Conservation (phyloP, 164 flowering plant species). For the Brasenia schreberi region DNA sequence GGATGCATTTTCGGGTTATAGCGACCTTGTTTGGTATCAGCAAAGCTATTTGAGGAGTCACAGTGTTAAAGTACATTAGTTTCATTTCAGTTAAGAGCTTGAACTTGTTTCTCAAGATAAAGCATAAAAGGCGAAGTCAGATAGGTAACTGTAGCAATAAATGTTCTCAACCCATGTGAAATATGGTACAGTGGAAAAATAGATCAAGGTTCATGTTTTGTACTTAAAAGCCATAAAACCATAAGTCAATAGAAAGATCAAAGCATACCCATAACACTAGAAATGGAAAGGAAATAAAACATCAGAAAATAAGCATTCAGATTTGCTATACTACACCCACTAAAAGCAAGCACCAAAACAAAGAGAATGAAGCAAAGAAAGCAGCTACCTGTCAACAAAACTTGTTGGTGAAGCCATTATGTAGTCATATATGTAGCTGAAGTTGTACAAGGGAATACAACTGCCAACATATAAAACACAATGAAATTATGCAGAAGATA, state of each 20-base stretch:
- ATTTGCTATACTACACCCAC: no score
- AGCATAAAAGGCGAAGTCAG: neutral
- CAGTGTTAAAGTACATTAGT: no score
- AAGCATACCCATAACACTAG: neutral
- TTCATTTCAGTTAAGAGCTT: no score
- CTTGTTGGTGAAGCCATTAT: slow-evolving; percentile 86
- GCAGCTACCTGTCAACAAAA: slow-evolving; percentile 89
- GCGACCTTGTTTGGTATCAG: slow-evolving; percentile 87
- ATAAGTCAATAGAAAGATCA: no score
- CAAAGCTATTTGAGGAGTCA: slow-evolving; percentile 45
- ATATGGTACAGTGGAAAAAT: no score
- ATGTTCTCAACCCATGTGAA: neutral
- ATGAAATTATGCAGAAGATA: neutral
- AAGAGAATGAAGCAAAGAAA: neutral
- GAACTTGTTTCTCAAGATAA: no score
- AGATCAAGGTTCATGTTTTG: neutral
- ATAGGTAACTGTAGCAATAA: neutral
- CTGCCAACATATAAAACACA: slow-evolving; percentile 39
- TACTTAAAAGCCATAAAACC: neutral
- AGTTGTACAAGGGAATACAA: slow-evolving; percentile 92
- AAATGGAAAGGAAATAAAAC: neutral
- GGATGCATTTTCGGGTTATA: slow-evolving; percentile 96
- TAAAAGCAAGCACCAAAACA: neutral
- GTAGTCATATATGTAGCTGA: slow-evolving; percentile 90
- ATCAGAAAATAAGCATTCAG: neutral